Evolutionary conservation across 1,284 basidiomycete genomes (phyloP).

Genomic region (Kalmanozyma brasiliensis): DNA sequence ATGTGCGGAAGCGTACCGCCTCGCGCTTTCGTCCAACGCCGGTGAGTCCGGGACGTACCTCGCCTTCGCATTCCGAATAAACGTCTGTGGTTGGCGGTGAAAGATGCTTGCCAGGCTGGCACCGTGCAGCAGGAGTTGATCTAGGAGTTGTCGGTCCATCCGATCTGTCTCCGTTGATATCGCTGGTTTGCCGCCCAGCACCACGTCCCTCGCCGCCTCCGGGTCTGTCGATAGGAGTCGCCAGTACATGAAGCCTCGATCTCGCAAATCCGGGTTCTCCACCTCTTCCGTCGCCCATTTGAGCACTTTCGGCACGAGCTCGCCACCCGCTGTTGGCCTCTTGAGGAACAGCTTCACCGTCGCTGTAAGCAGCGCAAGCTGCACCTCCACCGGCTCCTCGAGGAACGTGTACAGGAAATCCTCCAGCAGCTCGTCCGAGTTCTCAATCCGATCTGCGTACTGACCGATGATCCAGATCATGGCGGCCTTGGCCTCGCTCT

Average conservation of each 20-base stretch:
- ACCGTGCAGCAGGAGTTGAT: conserved; percentile 64
- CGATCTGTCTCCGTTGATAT: conserved; percentile 98
- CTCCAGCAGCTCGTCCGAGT: conserved; percentile 92
- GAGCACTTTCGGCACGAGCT: conserved; percentile 91
- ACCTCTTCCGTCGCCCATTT: conserved; percentile 98
- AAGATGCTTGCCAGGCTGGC: conserved; percentile 61
- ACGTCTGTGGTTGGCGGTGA: conserved; percentile 61
- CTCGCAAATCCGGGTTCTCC: conserved; percentile 95
- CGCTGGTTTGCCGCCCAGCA: conserved; percentile 91
- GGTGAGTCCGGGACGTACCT: conserved; percentile 57
- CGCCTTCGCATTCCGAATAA: conserved; percentile 57
- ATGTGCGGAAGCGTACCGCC: conserved; percentile 53
- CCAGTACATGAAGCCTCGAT: conserved; percentile 99
- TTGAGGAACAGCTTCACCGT: conserved; percentile 97
- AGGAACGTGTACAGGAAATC: conserved; percentile 90
- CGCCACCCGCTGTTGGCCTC: conserved; percentile 88
- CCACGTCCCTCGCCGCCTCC: conserved; percentile 83
- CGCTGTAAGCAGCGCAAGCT: conserved; percentile 92
- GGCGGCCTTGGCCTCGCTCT: conserved; percentile 93
- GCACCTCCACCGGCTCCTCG: conserved; percentile 93
- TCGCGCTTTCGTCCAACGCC: conserved; percentile 56
- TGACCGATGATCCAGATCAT: conserved; percentile 99
- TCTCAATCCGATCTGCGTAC: conserved; percentile 94
- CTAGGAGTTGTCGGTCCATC: conserved; percentile 74
- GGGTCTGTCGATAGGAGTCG: conserved; percentile 91